These are phyloP conservation scores for Stentor roeselii DNA, from an alignment of 73 alveolate genomes.

Conservation along the genomic window DNA sequence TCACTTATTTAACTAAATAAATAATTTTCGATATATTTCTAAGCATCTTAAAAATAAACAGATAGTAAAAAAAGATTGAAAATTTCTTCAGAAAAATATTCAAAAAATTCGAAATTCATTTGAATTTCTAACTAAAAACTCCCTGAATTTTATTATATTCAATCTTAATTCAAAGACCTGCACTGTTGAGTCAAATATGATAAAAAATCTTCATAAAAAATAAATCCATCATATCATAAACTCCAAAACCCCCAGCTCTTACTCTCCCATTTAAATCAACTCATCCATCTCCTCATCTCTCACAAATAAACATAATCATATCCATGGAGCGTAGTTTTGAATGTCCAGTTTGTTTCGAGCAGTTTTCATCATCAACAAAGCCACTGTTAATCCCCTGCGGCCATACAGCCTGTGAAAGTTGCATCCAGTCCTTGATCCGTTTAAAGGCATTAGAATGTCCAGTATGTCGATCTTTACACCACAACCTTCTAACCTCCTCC, in stretches of 20 bases:
- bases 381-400: slow-evolving; percentile 20
- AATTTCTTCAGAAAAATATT: too few relatives aligned
- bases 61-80: too few relatives aligned
- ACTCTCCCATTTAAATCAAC: background rate
- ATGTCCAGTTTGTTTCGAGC: slow-evolving; percentile 18
- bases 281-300: background rate
- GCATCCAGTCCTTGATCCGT: background rate
- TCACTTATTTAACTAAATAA: too few relatives aligned
- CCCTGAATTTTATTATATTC: too few relatives aligned
- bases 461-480: background rate
- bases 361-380: background rate
- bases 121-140: too few relatives aligned
- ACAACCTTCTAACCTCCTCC: background rate
- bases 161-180: too few relatives aligned
- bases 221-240: too few relatives aligned
- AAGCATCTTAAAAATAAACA: too few relatives aligned
- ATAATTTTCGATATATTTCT: too few relatives aligned
- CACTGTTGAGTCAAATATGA: too few relatives aligned
- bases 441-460: background rate
- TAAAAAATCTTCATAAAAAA: too few relatives aligned
- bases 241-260: background rate
- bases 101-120: too few relatives aligned
- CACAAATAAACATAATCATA: background rate
- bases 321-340: slow-evolving; percentile 14
- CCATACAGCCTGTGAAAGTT: background rate